phyloP scores from a whole-genome alignment of 371 early-diverging fungal species.

The Smittium mucronatum region DNA sequence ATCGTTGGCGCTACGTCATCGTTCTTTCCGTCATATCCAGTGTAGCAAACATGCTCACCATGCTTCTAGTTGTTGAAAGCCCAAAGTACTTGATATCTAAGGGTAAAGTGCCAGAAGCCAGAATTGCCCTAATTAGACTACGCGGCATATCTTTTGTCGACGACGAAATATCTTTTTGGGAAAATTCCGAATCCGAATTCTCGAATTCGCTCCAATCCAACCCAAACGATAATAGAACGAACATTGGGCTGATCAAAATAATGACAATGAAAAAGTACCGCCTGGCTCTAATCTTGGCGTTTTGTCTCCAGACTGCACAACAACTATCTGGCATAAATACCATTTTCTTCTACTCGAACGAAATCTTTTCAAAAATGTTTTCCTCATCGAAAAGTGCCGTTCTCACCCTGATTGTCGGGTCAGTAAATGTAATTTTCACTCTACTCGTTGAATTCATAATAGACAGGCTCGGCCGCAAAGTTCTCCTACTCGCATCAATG shows the following conservation, averaged over 20 bases:
- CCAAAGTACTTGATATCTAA: slow-evolving; percentile 44
- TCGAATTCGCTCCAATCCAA: neutral
- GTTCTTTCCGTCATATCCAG: slow-evolving; percentile 42
- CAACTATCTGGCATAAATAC: slow-evolving; percentile 92
- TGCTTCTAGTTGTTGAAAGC: slow-evolving; percentile 65
- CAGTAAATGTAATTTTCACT: slow-evolving; percentile 65
- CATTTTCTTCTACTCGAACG: slow-evolving; percentile 74
- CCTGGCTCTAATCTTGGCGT: slow-evolving; percentile 45
- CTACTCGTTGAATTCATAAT: slow-evolving; percentile 55
- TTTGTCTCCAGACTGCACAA: slow-evolving; percentile 61
- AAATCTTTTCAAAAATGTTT: slow-evolving; percentile 53
- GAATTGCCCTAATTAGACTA: neutral
- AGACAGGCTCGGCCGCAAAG: slow-evolving; percentile 69
- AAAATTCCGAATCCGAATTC: neutral
- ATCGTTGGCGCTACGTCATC: slow-evolving; percentile 53
- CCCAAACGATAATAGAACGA: neutral
- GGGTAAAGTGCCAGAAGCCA: neutral
- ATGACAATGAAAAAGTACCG: slow-evolving; percentile 33
- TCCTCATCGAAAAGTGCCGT: slow-evolving; percentile 44
- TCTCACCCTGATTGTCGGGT: slow-evolving; percentile 58
- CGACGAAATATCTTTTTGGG: neutral
- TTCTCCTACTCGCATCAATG: slow-evolving; percentile 55
- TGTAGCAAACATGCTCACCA: slow-evolving; percentile 42
- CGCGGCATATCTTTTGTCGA: neutral
- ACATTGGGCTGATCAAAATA: neutral